Conservation (phyloP, 129 eudicot species). For the Tagetes patula region DNA sequence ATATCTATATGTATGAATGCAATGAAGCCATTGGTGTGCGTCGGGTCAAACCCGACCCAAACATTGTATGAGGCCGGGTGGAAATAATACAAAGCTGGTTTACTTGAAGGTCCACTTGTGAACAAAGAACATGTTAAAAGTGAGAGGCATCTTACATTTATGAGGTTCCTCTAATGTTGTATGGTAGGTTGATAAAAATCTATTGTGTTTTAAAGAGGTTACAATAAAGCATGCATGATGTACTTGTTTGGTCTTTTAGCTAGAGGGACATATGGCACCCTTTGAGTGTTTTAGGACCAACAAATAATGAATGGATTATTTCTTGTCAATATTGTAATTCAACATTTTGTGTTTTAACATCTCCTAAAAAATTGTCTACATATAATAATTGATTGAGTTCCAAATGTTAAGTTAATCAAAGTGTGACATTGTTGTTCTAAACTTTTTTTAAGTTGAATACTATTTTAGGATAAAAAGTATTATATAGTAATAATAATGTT, state of each 20-base stretch:
- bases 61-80: slow-evolving; percentile 10
- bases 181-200: slow-evolving; percentile 17
- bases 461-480: too few relatives aligned
- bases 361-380: too few relatives aligned
- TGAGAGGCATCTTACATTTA: slow-evolving; percentile 28
- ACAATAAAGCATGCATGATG: slow-evolving; percentile 24
- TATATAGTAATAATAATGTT: too few relatives aligned
- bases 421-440: too few relatives aligned
- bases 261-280: neutral
- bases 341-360: too few relatives aligned
- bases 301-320: neutral
- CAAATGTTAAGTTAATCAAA: too few relatives aligned
- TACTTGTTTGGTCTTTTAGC: slow-evolving; percentile 6
- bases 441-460: too few relatives aligned
- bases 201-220: neutral
- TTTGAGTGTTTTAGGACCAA: neutral
- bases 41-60: neutral
- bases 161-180: slow-evolving; percentile 2
- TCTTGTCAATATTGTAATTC: too few relatives aligned
- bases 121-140: slow-evolving; percentile 16
- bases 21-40: neutral
- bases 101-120: slow-evolving; percentile 27
- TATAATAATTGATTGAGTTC: too few relatives aligned
- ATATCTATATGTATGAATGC: neutral
- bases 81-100: slow-evolving; percentile 21